Conservation (phyloP, 1,284 basidiomycete species). For the Pholiota adiposa region DNA sequence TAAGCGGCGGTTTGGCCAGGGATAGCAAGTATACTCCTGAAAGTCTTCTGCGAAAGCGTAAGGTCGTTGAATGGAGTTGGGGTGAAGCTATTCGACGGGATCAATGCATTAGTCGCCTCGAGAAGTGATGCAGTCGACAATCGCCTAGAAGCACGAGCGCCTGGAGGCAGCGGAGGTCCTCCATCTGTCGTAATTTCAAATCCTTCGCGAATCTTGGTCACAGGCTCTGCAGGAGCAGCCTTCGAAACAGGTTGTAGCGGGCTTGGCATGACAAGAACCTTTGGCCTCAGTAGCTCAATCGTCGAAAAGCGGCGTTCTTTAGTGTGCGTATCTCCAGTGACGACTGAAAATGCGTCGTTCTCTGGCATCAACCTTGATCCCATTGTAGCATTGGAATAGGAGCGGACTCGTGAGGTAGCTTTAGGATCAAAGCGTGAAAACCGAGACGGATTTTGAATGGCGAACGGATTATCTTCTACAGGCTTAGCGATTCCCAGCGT, state of each 20-base stretch:
- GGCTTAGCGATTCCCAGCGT: constrained; percentile 36
- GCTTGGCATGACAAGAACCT: constrained; percentile 85
- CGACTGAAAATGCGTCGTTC: constrained; percentile 52
- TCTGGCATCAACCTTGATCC: constrained; percentile 66
- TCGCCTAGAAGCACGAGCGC: constrained; percentile 58
- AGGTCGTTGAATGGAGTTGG: constrained; percentile 77
- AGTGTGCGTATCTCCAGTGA: constrained; percentile 39
- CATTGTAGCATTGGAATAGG: constrained; percentile 67
- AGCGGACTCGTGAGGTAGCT: constrained; percentile 52
- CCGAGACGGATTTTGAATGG: constrained; percentile 61
- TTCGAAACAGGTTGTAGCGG: constrained; percentile 65
- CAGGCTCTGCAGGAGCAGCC: constrained; percentile 31
- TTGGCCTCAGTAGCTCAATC: constrained; percentile 76
- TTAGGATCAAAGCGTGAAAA: constrained; percentile 79
- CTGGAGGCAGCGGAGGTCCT: constrained; percentile 70
- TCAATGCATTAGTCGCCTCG: constrained; percentile 37
- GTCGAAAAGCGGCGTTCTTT: constrained; percentile 68
- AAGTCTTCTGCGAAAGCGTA: constrained; percentile 77
- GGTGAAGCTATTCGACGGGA: constrained; percentile 72
- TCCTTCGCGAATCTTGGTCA: constrained; percentile 51
- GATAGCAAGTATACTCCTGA: constrained; percentile 73
- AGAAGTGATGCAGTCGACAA: constrained; percentile 41
- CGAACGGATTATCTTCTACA: constrained; percentile 62
- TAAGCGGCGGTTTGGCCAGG: constrained; percentile 69
- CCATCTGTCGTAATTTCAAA: constrained; percentile 69